Conservation (phyloP, 140 eudicot genomes). For the Ambrosia hybrid region DNA sequence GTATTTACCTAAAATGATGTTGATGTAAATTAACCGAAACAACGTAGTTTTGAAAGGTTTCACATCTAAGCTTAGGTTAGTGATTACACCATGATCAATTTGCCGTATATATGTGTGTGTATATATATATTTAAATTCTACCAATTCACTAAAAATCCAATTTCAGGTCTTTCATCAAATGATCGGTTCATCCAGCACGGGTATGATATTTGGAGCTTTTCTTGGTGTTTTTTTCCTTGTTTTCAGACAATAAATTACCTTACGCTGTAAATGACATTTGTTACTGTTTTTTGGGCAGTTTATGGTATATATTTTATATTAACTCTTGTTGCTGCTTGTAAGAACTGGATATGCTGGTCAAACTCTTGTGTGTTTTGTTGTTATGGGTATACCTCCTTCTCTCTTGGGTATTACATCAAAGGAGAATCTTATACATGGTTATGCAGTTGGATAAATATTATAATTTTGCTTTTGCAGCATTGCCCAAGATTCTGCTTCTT, state of each 20-base stretch:
- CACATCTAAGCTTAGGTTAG: too few relatives aligned
- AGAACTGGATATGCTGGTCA: slow-evolving; percentile 94
- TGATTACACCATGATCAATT: too few relatives aligned
- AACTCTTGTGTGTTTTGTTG: slow-evolving; percentile 84
- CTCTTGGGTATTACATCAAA: background rate
- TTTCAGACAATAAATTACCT: background rate
- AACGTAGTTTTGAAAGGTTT: too few relatives aligned
- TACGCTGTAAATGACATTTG: background rate
- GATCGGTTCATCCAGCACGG: slow-evolving; percentile 82
- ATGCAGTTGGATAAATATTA: too few relatives aligned
- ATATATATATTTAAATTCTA: background rate
- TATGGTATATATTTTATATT: slow-evolving; percentile 66
- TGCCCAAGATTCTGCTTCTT: slow-evolving; percentile 82
- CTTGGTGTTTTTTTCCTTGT: background rate
- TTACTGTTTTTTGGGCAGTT: slow-evolving; percentile 47
- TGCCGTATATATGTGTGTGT: background rate
- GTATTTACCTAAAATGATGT: too few relatives aligned
- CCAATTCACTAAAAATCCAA: slow-evolving; percentile 4
- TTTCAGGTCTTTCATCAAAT: slow-evolving; percentile 88
- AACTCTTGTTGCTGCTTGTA: slow-evolving; percentile 82
- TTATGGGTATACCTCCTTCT: slow-evolving; percentile 66
- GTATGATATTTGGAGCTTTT: slow-evolving; percentile 44
- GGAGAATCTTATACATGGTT: too few relatives aligned
- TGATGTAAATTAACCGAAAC: too few relatives aligned
- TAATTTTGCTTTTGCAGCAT: slow-evolving; percentile 59